Base-by-base conservation (phyloP, 768 basidiomycete species). In the Suillus subluteus region DNA sequence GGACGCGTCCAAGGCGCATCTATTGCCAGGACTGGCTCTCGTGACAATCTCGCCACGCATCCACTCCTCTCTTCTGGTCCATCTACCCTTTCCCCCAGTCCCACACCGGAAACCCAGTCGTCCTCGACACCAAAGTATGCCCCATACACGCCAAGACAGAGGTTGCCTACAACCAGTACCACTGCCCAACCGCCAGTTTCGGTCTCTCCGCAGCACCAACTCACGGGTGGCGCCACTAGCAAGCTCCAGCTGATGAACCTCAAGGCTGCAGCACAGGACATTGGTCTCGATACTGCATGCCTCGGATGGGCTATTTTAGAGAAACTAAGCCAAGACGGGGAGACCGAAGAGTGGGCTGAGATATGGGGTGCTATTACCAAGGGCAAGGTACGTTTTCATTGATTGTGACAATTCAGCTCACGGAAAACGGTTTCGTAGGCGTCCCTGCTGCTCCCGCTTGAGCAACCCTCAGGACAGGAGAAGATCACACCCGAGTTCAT, bases 261-360 rank as follows among this genome's bases (percentile, higher is more conserved):
- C 71, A 94, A 89, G 76, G 86, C 90, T 0, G 88, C 87, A 4
- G 87, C 87, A 16, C 92, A 93, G 76, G 79, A 78, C 58, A 79
- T 92, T 13, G 92, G 91, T 2, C 73, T 95, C 38, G 88, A 89
- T 67, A 78, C 81, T 2, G 82, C 81, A 30, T 88, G 87, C 41
- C 73, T 91, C 4, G 94, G 94, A 0, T 92, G 91, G 90, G 87
- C 85, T 7, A 90, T 96, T 4, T 78, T 95, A 56, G 92, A 95
- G 76, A 88, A 85, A 71, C 79, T 95, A 41, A 83, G 87, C 1
- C 75, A 81, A 32, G 84, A 84, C 67, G 80, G 79, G 2, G 85
- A 86, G 26, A 82, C 83, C 13, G 72, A 79, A 8, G 91, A 92
- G 52, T 93, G 92, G 92, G 77, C 81, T 40, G 89, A 90, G 4